Evolutionary conservation across 2,329 filamentous ascomycete species (phyloP).

Genomic region (Aspergillus thermomutatus): DNA sequence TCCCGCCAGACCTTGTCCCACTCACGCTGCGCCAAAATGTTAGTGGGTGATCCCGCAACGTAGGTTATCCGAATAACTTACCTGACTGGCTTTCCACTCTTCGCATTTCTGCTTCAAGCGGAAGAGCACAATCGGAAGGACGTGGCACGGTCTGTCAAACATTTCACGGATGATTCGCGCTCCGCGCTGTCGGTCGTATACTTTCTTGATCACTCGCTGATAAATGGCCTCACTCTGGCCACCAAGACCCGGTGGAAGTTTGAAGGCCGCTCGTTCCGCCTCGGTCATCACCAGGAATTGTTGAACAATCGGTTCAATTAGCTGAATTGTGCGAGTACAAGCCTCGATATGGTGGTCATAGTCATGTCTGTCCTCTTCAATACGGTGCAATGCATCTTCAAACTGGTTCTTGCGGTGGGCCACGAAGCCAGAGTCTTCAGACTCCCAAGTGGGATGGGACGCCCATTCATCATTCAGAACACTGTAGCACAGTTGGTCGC

Average conservation of each 20-base stretch:
- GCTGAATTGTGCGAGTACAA: slow-evolving; percentile 89
- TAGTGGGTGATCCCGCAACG: not conserved
- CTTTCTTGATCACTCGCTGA: slow-evolving; percentile 94
- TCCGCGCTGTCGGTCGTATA: slow-evolving; percentile 83
- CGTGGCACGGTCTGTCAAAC: slow-evolving; percentile 76
- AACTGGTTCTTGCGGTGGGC: slow-evolving; percentile 95
- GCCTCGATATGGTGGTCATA: slow-evolving; percentile 99
- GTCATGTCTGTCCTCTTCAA: slow-evolving; percentile 96
- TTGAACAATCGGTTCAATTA: slow-evolving; percentile 90
- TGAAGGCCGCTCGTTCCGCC: slow-evolving; percentile 68
- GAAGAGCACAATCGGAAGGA: slow-evolving; percentile 83
- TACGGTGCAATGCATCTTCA: slow-evolving; percentile 90
- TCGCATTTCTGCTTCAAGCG: slow-evolving; percentile 94
- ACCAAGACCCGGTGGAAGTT: slow-evolving; percentile 77
- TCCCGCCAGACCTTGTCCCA: slow-evolving; percentile 99
- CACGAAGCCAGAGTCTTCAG: slow-evolving; percentile 95
- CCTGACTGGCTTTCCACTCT: slow-evolving; percentile 91
- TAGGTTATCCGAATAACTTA: slow-evolving; percentile 22
- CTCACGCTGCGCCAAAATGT: slow-evolving; percentile 60
- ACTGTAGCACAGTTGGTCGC: slow-evolving; percentile 88
- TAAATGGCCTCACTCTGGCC: slow-evolving; percentile 96
- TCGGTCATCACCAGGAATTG: slow-evolving; percentile 78
- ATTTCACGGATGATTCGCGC: slow-evolving; percentile 83
- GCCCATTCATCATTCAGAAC: slow-evolving; percentile 98
- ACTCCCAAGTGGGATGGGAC: slow-evolving; percentile 97